These are phyloP conservation scores for Ceratocystis diversiconidia DNA, from an alignment of 2,329 filamentous ascomycete genomes.

Conservation along the genomic window DNA sequence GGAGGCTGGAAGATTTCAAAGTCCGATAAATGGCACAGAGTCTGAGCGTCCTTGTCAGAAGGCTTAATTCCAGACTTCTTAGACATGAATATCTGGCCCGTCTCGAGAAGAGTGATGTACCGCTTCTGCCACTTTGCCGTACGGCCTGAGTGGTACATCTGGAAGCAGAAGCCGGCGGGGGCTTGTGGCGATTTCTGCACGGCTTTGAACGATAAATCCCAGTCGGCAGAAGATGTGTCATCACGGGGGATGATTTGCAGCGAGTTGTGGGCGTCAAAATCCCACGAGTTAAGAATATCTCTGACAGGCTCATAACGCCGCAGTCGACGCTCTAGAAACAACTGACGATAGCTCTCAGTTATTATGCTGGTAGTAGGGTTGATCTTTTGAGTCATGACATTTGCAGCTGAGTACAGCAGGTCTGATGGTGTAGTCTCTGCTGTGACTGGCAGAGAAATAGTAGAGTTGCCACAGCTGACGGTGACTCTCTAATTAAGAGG, in stretches of 20 bases:
- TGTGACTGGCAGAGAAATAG: slow-evolving; percentile 56
- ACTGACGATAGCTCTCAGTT: slow-evolving; percentile 58
- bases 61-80: slow-evolving; percentile 52
- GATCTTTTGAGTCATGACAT: slow-evolving; percentile 48
- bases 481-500: slow-evolving; percentile 43
- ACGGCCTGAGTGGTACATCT: slow-evolving; percentile 67
- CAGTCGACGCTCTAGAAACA: slow-evolving; percentile 69
- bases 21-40: slow-evolving; percentile 74
- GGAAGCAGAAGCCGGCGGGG: slow-evolving; percentile 52
- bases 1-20: slow-evolving; percentile 82
- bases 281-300: slow-evolving; percentile 88
- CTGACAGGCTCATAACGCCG: slow-evolving; percentile 75
- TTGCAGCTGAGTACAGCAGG: slow-evolving; percentile 53
- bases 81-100: slow-evolving; percentile 56
- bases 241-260: slow-evolving; percentile 49
- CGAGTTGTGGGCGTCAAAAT: slow-evolving; percentile 61
- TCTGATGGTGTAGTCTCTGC: slow-evolving; percentile 62
- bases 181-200: slow-evolving; percentile 45
- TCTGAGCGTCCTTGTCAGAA: slow-evolving; percentile 50
- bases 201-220: slow-evolving; percentile 49
- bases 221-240: slow-evolving; percentile 38
- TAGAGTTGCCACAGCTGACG: slow-evolving; percentile 56
- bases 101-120: slow-evolving; percentile 56
- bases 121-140: slow-evolving; percentile 82
- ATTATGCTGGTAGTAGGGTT: slow-evolving; percentile 54